These are phyloP conservation scores for Ceratocystis diversiconidia DNA, from an alignment of 2,329 filamentous ascomycete genomes.

Conservation along the genomic window DNA sequence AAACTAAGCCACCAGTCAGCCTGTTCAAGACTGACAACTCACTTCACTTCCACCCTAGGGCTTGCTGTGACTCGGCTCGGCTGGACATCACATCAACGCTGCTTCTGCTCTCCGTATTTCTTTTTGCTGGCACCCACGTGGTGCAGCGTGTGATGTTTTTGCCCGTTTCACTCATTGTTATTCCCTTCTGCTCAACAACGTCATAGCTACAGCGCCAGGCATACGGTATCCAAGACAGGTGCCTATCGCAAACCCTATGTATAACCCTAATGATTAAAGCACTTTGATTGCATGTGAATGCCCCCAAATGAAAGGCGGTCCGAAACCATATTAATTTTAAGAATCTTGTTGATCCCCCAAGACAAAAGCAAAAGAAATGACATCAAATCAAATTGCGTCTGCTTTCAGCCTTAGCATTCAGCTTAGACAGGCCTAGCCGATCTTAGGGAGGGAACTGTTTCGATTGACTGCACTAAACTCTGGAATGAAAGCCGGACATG, in stretches of 20 bases:
- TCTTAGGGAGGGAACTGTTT: no score
- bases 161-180: not conserved
- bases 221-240: no score
- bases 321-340: not conserved
- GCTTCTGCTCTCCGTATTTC: not conserved
- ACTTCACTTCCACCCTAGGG: no score
- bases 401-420: not conserved
- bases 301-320: not conserved
- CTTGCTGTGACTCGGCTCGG: no score
- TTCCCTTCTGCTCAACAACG: not conserved
- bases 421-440: no score
- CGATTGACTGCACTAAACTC: no score
- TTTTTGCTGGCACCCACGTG: not conserved
- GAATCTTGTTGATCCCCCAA: not conserved
- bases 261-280: not conserved
- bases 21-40: no score
- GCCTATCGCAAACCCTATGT: not conserved
- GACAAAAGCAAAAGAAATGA: not conserved
- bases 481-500: not conserved
- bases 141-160: not conserved
- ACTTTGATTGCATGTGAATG: not conserved
- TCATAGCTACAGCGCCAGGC: not conserved
- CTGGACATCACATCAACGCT: no score
- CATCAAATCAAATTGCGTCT: not conserved
- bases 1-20: no score